A percentile compares a stretch with the other conserved stretches of the same genome.
Evolutionary conservation across 371 early-diverging fungal genomes (phyloP).

Genomic region (Mucor lusitanicus): DNA sequence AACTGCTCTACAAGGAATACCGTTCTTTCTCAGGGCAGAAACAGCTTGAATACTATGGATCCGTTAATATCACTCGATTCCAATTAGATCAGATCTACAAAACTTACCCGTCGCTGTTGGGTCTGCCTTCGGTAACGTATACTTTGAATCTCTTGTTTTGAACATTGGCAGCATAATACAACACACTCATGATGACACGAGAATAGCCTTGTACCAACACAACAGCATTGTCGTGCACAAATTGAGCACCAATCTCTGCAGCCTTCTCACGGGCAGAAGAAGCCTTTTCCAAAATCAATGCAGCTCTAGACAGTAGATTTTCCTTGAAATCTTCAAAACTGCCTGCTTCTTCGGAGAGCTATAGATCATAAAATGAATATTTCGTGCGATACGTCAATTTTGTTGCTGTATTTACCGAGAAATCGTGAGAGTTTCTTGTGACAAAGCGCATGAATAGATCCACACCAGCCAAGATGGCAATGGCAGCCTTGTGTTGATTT

Average conservation of each 20-base stretch:
- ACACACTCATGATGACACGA: conserved; percentile 86
- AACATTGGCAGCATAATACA: conserved; percentile 74
- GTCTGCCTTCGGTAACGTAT: conserved; percentile 84
- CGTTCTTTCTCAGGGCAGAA: conserved; percentile 68
- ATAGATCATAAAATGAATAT: not conserved
- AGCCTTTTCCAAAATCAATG: conserved; percentile 76
- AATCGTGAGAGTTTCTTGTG: conserved; percentile 69
- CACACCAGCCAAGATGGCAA: conserved; percentile 78
- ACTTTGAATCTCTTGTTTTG: conserved; percentile 86
- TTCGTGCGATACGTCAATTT: not conserved
- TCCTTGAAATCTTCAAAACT: conserved; percentile 79
- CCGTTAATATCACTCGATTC: not conserved
- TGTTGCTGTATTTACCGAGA: conserved; percentile 42
- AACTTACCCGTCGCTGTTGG: conserved; percentile 75
- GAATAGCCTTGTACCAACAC: conserved; percentile 96
- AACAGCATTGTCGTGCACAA: conserved; percentile 86
- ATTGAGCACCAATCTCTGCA: conserved; percentile 83
- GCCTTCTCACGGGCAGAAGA: conserved; percentile 72
- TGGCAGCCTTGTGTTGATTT: conserved; percentile 52
- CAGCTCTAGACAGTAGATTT: conserved; percentile 71
- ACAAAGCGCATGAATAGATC: conserved; percentile 87
- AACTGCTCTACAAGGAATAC: conserved; percentile 87
- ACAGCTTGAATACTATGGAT: conserved; percentile 71
- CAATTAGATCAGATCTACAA: not conserved
- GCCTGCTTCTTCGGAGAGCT: conserved; percentile 40